phyloP scores from a whole-genome alignment of 2,329 filamentous ascomycete genomes.

The Periconia sp. region DNA sequence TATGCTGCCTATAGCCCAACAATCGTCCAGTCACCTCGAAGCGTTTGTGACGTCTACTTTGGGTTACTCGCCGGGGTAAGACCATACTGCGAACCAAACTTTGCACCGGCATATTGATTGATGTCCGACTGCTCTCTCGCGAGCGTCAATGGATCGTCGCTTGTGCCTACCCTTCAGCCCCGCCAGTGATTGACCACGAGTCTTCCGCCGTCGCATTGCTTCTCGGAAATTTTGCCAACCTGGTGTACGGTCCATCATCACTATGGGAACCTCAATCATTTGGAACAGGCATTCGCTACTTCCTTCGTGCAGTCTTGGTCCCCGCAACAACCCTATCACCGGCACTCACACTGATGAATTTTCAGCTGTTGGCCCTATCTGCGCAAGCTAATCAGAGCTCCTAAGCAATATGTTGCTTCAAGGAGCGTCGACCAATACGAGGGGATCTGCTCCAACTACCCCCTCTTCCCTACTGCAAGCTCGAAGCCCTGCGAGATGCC shows the following conservation, averaged over 20 bases:
- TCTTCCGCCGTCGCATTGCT: constrained; percentile 7
- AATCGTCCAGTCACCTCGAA: too few species aligned
- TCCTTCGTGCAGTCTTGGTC: too few species aligned
- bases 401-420: constrained; percentile 14
- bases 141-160: not conserved
- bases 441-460: not conserved
- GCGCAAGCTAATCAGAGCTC: constrained; percentile 9
- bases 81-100: constrained; percentile 9
- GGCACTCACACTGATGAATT: constrained; percentile 4
- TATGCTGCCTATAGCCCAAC: too few species aligned
- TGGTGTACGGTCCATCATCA: constrained; percentile 9
- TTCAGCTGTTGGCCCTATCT: constrained; percentile 7
- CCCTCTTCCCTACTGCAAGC: constrained; percentile 11
- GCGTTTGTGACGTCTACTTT: too few species aligned
- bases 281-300: too few species aligned
- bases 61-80: not conserved
- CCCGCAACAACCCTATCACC: not conserved
- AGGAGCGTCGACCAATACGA: constrained; percentile 10
- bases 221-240: constrained; percentile 19
- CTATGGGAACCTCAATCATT: too few species aligned
- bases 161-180: not conserved
- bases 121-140: not conserved
- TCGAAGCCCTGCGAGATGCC: not conserved
- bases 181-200: constrained; percentile 2
- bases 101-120: constrained; percentile 7